Conservation (phyloP, 2,329 filamentous ascomycete genomes). For the Septoria linicola region DNA sequence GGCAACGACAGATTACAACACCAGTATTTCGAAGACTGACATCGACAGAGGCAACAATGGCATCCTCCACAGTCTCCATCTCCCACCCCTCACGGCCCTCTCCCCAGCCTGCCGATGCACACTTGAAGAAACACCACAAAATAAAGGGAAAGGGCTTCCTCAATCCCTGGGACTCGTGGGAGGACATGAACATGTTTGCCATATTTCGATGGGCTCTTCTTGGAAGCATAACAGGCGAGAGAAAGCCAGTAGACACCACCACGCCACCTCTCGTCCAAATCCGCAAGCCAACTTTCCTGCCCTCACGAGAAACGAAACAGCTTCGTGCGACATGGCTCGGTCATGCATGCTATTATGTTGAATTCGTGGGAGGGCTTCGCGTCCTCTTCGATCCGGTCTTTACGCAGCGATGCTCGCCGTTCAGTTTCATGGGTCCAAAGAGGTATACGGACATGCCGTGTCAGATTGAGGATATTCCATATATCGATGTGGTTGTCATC, state of each 20-base stretch:
- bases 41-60: neutral
- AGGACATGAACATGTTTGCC: constrained; percentile 37
- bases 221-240: constrained; percentile 51
- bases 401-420: constrained; percentile 78
- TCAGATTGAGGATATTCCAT: constrained; percentile 71
- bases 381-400: constrained; percentile 95
- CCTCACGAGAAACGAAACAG: constrained; percentile 56
- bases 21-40: constrained; percentile 3
- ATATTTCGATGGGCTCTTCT: constrained; percentile 43
- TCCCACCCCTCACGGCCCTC: constrained; percentile 40
- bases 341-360: constrained; percentile 89
- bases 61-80: constrained; percentile 39
- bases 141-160: constrained; percentile 54
- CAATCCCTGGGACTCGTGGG: constrained; percentile 60
- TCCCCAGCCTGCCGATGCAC: constrained; percentile 47
- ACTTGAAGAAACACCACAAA: constrained; percentile 52
- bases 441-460: constrained; percentile 78
- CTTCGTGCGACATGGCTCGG: constrained; percentile 92
- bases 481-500: constrained; percentile 72
- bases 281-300: constrained; percentile 65
- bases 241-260: constrained; percentile 60
- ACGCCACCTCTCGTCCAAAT: constrained; percentile 66
- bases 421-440: constrained; percentile 68
- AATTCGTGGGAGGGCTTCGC: constrained; percentile 81
- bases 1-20: neutral